Conservation (phyloP, 202 grass and related monocot species). For the Carex sylvatica region DNA sequence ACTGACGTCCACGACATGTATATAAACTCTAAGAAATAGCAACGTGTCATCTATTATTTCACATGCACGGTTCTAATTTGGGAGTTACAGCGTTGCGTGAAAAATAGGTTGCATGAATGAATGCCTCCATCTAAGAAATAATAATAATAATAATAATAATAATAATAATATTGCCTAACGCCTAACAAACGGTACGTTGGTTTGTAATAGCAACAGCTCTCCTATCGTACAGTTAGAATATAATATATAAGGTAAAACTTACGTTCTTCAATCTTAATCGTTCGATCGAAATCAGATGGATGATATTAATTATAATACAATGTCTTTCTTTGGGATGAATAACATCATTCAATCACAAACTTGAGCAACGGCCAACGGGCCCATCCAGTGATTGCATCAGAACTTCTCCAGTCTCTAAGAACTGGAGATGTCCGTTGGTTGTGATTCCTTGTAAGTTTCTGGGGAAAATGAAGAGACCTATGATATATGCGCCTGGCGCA, state of each 20-base stretch:
- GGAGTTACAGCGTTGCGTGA: constrained; percentile 24
- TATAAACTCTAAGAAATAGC: neutral
- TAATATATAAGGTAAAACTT: neutral
- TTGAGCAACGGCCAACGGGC: constrained; percentile 20
- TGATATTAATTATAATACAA: neutral
- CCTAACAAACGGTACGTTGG: constrained; percentile 8
- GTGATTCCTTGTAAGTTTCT: neutral
- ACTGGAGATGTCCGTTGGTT: neutral
- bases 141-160: too few relatives aligned
- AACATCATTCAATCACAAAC: neutral
- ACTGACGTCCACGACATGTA: neutral
- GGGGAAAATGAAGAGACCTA: neutral
- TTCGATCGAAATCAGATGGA: neutral
- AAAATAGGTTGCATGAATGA: constrained; percentile 19
- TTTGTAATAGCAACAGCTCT: constrained; percentile 11
- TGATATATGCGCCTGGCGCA: constrained; percentile 11
- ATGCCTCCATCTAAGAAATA: constrained; percentile 17
- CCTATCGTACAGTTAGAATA: neutral
- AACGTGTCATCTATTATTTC: constrained; percentile 26
- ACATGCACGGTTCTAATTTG: constrained; percentile 29
- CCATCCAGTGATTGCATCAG: constrained; percentile 2
- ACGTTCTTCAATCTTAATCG: neutral
- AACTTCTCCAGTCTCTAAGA: neutral
- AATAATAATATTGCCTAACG: neutral
- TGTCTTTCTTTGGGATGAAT: constrained; percentile 6